Evolutionary conservation across 1,284 basidiomycete species (phyloP), one percentile per base, ranked within the genome.

Genomic region (Microbotryomycetes sp.): DNA sequence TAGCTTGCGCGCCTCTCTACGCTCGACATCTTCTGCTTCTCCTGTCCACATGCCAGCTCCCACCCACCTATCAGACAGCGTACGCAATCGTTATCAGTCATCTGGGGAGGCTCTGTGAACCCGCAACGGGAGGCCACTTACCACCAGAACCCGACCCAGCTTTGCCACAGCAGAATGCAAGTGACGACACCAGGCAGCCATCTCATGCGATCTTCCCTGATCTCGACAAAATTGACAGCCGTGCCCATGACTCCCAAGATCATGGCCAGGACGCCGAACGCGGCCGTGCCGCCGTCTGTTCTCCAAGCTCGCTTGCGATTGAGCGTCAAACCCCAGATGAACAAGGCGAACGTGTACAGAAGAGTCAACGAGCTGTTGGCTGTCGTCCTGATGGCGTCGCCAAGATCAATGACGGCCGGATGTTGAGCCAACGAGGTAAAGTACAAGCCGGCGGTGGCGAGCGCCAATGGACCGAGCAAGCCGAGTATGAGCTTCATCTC

Each of bases 311-410:
- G 84, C 54, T 84, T 81, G 29, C 91, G 83, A 73, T 97, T 97
- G 68, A 98, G 84, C 56, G 91, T 77, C 62, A 89, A 81, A 46
- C 94, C 96, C 94, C 94, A 99, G 64, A 97, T 85, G 72, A 92
- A 80, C 57, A 99, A 85, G 2, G 89, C 85, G 49, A 83, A 78
- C 4, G 91, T 92, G 78, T 97, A 98, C 58, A 99, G 85, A 54
- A 99, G 81, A 21, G 92, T 89, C 24, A 98, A 83, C 0, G 93
- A 89, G 4, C 90, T 91, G 75, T 96, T 96, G 82, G 92, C 94
- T 63, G 97, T 87, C 77, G 96, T 96, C 59, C 89, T 85, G 28
- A 93, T 84, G 28, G 88, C 87, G 60, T 85, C 83, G 53, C 90
- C 85, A 48, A 91, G 76, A 60, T 80, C 78, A 35, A 79, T 77